These are phyloP conservation scores for Colletotrichum sp. DNA, from an alignment of 2,329 filamentous ascomycete species.

Conservation along the genomic window DNA sequence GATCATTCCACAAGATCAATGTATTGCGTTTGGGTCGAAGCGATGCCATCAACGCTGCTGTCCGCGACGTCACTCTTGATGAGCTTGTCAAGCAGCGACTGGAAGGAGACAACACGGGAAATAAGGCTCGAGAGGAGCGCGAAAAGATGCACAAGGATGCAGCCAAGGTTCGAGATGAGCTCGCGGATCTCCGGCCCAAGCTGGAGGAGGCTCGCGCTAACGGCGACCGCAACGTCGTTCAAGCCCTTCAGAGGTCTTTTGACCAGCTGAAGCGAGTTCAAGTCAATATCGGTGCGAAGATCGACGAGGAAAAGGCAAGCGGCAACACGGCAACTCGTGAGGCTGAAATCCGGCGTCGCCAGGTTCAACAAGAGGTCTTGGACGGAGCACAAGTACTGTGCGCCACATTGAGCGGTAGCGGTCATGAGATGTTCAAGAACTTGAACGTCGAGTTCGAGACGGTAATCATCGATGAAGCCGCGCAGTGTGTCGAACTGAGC, in stretches of 20 bases:
- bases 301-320: slow-evolving; percentile 86
- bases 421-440: slow-evolving; percentile 96
- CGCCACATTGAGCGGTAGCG: slow-evolving; percentile 91
- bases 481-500: slow-evolving; percentile 96
- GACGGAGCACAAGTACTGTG: slow-evolving; percentile 92
- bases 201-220: slow-evolving; percentile 67
- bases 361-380: slow-evolving; percentile 89
- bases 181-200: slow-evolving; percentile 73
- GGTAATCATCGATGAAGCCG: slow-evolving; percentile 96
- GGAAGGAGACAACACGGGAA: slow-evolving; percentile 62
- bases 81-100: slow-evolving; percentile 83
- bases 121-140: slow-evolving; percentile 59
- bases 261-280: slow-evolving; percentile 80
- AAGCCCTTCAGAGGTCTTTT: slow-evolving; percentile 75
- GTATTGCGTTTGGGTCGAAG: slow-evolving; percentile 89
- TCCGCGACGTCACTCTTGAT: slow-evolving; percentile 91
- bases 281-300: slow-evolving; percentile 74
- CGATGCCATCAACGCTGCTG: slow-evolving; percentile 89
- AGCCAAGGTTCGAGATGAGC: slow-evolving; percentile 74
- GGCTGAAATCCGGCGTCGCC: slow-evolving; percentile 82
- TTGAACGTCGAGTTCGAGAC: slow-evolving; percentile 97
- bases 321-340: slow-evolving; percentile 83
- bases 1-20: slow-evolving; percentile 76
- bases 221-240: slow-evolving; percentile 47
- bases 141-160: slow-evolving; percentile 69